phyloP scores from a whole-genome alignment of 148 eudicot species.

The Bassia scoparia region DNA sequence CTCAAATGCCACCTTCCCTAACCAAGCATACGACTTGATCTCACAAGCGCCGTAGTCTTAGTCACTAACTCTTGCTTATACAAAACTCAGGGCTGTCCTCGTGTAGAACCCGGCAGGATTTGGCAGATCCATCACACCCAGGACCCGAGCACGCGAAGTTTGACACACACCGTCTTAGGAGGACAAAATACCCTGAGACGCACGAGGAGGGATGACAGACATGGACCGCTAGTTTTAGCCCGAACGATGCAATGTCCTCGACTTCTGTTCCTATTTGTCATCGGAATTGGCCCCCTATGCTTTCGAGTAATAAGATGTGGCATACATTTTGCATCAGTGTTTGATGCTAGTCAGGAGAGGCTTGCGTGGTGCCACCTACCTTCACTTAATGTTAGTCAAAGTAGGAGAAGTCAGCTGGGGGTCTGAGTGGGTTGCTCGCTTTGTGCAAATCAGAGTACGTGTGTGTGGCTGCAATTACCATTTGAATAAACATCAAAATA shows the following conservation, averaged over 20 bases:
- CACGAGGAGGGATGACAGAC: slow-evolving; percentile 50
- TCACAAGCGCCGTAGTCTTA: slow-evolving; percentile 60
- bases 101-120: slow-evolving; percentile 91
- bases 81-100: slow-evolving; percentile 47
- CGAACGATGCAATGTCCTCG: slow-evolving; percentile 38
- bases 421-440: no score
- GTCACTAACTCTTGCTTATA: slow-evolving; percentile 34
- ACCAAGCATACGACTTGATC: slow-evolving; percentile 78
- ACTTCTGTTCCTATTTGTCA: slow-evolving; percentile 51
- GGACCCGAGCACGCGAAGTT: slow-evolving; percentile 62
- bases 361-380: no score
- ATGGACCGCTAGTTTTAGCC: slow-evolving; percentile 34
- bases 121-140: slow-evolving; percentile 80
- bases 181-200: slow-evolving; percentile 65
- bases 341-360: no score
- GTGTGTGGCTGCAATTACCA: slow-evolving; percentile 80
- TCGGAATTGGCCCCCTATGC: slow-evolving; percentile 86
- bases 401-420: no score
- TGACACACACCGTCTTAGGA: slow-evolving; percentile 87
- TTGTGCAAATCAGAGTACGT: no score
- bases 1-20: slow-evolving; percentile 56
- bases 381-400: no score
- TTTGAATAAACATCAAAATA: slow-evolving; percentile 29
- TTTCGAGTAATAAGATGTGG: slow-evolving; percentile 55
- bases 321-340: slow-evolving; percentile 54